phyloP scores from a whole-genome alignment of 495 filamentous ascomycete species.

The Lophium mytilinum region DNA sequence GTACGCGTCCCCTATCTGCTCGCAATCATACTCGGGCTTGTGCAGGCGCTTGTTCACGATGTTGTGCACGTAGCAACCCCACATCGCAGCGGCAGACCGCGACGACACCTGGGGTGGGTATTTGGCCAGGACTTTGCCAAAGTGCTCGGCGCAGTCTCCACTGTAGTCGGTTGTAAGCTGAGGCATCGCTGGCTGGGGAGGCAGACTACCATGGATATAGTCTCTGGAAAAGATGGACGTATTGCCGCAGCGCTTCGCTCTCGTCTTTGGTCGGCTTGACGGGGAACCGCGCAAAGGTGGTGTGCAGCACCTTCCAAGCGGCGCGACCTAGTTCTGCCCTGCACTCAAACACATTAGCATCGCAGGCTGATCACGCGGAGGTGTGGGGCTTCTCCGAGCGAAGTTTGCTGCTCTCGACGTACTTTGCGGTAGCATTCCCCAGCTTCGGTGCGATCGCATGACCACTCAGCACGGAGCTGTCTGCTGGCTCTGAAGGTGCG shows the following conservation, averaged over 20 bases:
- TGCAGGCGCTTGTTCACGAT: constrained; percentile 80
- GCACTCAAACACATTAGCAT: constrained; percentile 8
- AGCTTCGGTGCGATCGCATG: constrained; percentile 80
- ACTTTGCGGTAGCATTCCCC: constrained; percentile 88
- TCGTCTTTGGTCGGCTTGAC: constrained; percentile 77
- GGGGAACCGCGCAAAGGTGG: constrained; percentile 89
- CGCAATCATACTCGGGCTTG: constrained; percentile 81
- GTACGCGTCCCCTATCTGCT: constrained; percentile 82
- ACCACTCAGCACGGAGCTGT: constrained; percentile 52
- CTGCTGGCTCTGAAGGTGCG: constrained; percentile 11
- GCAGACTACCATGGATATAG: constrained; percentile 70
- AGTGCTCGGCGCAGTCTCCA: constrained; percentile 89
- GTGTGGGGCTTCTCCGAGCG: constrained; percentile 8
- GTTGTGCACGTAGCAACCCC: constrained; percentile 94
- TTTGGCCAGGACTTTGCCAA: constrained; percentile 68
- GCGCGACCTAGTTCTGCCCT: constrained; percentile 84
- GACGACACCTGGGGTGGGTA: constrained; percentile 89
- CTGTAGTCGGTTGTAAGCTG: constrained; percentile 37
- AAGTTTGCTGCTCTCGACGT: constrained; percentile 24
- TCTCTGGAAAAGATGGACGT: constrained; percentile 81
- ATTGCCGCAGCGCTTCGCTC: constrained; percentile 71
- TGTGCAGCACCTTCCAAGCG: constrained; percentile 90
- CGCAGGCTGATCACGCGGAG: constrained; percentile 5
- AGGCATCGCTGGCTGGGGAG: background rate
- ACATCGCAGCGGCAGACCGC: constrained; percentile 73